These are phyloP conservation scores for Berkeleyomyces basicola DNA, from an alignment of 2,329 filamentous ascomycete species.

Conservation along the genomic window DNA sequence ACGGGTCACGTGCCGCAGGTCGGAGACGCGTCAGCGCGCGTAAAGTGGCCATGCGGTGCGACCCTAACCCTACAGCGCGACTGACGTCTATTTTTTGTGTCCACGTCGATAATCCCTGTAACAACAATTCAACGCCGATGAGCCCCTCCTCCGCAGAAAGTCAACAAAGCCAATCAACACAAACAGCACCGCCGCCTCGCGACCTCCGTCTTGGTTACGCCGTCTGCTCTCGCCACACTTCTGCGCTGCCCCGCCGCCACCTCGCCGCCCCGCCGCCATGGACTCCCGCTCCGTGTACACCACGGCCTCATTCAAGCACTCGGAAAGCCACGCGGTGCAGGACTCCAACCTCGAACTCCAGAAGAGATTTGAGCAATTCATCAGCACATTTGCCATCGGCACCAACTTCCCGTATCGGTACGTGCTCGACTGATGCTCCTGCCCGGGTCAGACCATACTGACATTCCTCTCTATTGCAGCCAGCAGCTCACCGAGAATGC, in stretches of 20 bases:
- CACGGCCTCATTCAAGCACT: conserved; percentile 21
- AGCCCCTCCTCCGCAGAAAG: neutral
- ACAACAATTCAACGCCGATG: neutral
- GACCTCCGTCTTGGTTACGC: neutral
- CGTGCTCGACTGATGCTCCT: neutral
- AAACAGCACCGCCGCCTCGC: neutral
- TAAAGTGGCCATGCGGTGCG: neutral
- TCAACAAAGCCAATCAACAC: neutral
- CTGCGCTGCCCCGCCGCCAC: neutral
- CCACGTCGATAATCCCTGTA: neutral
- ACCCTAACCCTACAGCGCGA: neutral
- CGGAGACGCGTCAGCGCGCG: neutral
- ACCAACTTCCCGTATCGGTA: conserved; percentile 11
- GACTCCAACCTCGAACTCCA: conserved; percentile 60
- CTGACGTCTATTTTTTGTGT: neutral
- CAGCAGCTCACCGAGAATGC: conserved; percentile 94
- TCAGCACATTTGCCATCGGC: conserved; percentile 7
- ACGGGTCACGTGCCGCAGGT: neutral
- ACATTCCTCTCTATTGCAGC: conserved; percentile 29
- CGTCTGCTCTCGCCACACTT: neutral
- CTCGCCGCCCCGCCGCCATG: neutral
- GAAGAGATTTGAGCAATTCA: conserved; percentile 70
- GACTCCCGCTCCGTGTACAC: conserved; percentile 12
- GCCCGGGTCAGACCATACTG: neutral
- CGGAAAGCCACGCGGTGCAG: conserved; percentile 46